Evolutionary conservation across 1,284 basidiomycete genomes (phyloP).

Genomic region (Sparassis latifolia): DNA sequence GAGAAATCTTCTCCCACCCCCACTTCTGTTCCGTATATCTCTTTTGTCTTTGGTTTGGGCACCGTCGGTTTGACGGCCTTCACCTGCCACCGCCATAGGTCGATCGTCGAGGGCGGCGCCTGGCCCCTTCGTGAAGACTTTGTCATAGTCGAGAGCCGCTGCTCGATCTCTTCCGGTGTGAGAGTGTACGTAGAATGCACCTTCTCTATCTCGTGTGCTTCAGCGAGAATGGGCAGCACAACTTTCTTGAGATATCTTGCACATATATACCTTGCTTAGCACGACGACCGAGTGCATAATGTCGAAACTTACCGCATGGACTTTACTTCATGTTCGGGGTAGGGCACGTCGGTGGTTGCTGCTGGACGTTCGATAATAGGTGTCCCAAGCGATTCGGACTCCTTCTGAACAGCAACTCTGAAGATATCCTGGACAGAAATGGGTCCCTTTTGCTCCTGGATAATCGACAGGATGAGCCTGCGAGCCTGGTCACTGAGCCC

Average conservation of each 20-base stretch:
- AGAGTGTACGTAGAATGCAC: conserved; percentile 31
- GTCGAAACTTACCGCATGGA: conserved; percentile 39
- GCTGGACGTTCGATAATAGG: conserved; percentile 1
- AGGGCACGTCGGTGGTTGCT: conserved; percentile 22
- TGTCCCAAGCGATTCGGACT: conserved; percentile 9
- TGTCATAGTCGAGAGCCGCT: conserved; percentile 23
- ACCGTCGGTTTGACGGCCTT: conserved; percentile 11
- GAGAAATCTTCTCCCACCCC: conserved; percentile 47
- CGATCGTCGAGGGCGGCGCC: conserved; percentile 15
- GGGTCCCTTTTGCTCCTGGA: conserved; percentile 12
- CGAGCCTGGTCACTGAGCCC: conserved; percentile 7
- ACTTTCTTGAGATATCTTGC: conserved; percentile 50
- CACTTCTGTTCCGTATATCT: conserved; percentile 34
- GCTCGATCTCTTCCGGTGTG: conserved; percentile 23
- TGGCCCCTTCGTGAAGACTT: conserved; percentile 20
- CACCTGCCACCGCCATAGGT: conserved; percentile 35
- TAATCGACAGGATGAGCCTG: conserved; percentile 15
- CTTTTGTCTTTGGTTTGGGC: conserved; percentile 14
- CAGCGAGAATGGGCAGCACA: conserved; percentile 40
- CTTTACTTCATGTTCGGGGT: conserved; percentile 39
- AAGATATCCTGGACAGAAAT: conserved; percentile 32
- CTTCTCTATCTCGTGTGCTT: conserved; percentile 37
- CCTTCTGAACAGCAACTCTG: conserved; percentile 31
- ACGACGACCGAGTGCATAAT: background rate
- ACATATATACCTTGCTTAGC: background rate